Percentiles rank a stretch among this genome's conserved stretches.
phyloP scores from a whole-genome alignment of 257 asterid species.

The Solanum virginianum region DNA sequence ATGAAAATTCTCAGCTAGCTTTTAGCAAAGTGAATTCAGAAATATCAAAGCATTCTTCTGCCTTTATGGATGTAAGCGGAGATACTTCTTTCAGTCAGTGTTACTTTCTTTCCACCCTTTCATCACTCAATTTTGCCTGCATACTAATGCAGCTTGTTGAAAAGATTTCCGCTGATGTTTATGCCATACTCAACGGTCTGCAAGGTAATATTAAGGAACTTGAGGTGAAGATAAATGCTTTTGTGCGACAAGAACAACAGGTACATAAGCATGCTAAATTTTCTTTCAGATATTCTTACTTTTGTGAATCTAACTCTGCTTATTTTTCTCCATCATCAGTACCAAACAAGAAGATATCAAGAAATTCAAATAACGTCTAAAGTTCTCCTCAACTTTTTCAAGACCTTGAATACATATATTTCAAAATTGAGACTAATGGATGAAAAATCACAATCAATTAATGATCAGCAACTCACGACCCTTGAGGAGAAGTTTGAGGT shows the following conservation, averaged over 20 bases:
- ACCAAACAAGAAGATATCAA: slow-evolving; percentile 17
- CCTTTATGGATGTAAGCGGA: slow-evolving; percentile 22
- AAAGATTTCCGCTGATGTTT: slow-evolving; percentile 23
- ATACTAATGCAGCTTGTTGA: slow-evolving; percentile 18
- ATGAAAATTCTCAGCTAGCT: slow-evolving; percentile 20
- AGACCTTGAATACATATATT: slow-evolving; percentile 17
- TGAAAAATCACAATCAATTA: slow-evolving; percentile 27
- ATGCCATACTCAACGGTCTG: slow-evolving; percentile 18
- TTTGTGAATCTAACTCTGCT: neutral
- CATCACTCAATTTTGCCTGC: neutral
- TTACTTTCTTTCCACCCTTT: neutral
- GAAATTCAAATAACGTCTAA: slow-evolving; percentile 25
- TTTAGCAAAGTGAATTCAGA: slow-evolving; percentile 28
- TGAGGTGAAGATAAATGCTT: slow-evolving; percentile 17
- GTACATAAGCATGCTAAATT: slow-evolving; percentile 6
- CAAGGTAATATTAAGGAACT: slow-evolving; percentile 19
- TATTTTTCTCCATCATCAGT: slow-evolving; percentile 8
- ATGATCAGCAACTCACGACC: slow-evolving; percentile 26
- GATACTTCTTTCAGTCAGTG: neutral
- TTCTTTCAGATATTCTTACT: neutral
- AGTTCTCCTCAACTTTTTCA: slow-evolving; percentile 20
- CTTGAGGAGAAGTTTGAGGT: slow-evolving; percentile 37
- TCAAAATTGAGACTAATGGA: slow-evolving; percentile 32
- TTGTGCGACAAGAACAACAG: slow-evolving; percentile 28
- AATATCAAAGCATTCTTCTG: slow-evolving; percentile 27